Evolutionary conservation across 208 protist species (phyloP), one percentile per base, ranked within the genome.

Genomic region (Phytomonas francai): DNA sequence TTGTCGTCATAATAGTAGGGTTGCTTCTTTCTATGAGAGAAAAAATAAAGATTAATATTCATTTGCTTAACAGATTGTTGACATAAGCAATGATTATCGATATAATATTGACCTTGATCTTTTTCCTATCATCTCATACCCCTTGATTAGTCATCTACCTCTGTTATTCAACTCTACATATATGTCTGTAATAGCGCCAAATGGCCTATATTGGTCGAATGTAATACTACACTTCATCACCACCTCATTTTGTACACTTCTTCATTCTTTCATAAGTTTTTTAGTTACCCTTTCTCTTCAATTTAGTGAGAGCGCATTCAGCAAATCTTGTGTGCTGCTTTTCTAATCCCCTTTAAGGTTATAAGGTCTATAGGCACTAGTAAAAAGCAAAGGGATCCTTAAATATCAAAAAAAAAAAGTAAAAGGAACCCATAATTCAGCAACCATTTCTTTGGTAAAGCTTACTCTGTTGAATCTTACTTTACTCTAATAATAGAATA

Each of bases 301-400:
- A 54, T 54, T 54, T 54, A 54, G 19, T 54, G 45, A 54, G 45
- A 19, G 45, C 45, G 16, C 45, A 54, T 25, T 54, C 19, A 9
- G 14, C 72, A 83, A 59, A 54, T 72, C 2, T 65, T 89, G 63
- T 76, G 67, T 65, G 60, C 64, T 80, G 45, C 60, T 73, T 67
- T 67, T 22, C 45, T 54, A 54, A 54, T 54, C 45, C 45, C 11
- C 19, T 54, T 54, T 54, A 1, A 22, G 45, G 19, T 54, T 54
- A 19, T 54, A 54, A 19, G 25, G 45, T 7, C 16, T 25, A 54
- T 19, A 9, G 19, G 28, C 39, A 28, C 27, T 31, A 42, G 56
- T 71, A 19, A 56, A 61, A 27, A 63, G 57, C 3, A 33, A 74
- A 51, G 29, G 29, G 54, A 22, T 12, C 22, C 45, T 22, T 25